Percentiles rank a stretch among this genome's conserved stretches.
phyloP scores from a whole-genome alignment of 1,284 basidiomycete genomes.

The Pseudomicrostroma phylloplanum region DNA sequence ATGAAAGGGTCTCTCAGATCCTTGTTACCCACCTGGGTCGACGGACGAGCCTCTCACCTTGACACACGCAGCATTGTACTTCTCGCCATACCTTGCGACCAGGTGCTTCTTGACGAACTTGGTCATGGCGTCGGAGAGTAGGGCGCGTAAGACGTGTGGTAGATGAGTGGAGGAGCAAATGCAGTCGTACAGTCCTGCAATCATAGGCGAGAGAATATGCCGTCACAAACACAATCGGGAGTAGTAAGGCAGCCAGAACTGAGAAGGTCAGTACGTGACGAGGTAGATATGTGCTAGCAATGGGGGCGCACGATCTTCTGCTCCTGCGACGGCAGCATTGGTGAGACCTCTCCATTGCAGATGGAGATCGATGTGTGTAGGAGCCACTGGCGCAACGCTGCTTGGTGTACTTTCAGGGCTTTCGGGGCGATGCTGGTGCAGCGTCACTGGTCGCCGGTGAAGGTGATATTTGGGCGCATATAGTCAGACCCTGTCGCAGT shows the following conservation, averaged over 20 bases:
- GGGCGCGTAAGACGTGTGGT: not conserved
- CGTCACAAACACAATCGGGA: not conserved
- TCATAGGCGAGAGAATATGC: not conserved
- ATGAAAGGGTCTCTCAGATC: too few relatives aligned
- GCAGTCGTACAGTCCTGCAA: not conserved
- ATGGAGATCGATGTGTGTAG: not conserved
- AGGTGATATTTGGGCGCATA: too few relatives aligned
- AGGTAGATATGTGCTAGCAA: not conserved
- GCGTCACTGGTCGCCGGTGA: too few relatives aligned
- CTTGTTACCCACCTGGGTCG: too few relatives aligned
- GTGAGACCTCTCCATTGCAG: not conserved
- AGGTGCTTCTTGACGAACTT: not conserved
- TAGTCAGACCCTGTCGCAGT: too few relatives aligned
- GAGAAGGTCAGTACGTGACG: not conserved
- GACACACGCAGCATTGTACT: not conserved
- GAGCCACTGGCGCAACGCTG: too few relatives aligned
- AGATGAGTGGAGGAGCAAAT: not conserved
- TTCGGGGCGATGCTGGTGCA: too few relatives aligned
- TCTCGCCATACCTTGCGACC: not conserved
- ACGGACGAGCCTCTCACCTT: too few relatives aligned
- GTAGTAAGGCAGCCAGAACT: not conserved
- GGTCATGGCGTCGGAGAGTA: not conserved
- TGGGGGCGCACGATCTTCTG: not conserved
- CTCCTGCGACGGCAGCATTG: not conserved
- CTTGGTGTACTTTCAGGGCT: too few relatives aligned